Conservation (phyloP, 352 stramenopile genomes). For the Globisporangium yorkense region DNA sequence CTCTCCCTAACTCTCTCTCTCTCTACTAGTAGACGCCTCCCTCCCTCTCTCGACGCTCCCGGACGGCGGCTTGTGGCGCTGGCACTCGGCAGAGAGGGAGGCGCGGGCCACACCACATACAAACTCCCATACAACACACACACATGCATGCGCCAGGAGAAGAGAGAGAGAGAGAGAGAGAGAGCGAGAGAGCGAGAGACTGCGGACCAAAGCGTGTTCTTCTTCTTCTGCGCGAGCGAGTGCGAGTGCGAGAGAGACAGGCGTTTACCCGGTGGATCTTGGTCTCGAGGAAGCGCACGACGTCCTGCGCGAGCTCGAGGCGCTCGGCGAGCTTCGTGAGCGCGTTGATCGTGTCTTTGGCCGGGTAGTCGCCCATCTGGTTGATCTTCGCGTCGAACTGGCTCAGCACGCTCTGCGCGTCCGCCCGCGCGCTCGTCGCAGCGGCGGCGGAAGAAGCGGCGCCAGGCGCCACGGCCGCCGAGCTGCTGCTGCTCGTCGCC, state of each 20-base stretch:
- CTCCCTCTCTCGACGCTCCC: conserved; percentile 1
- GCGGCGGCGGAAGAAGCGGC: neutral
- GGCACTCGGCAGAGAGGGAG: too few species aligned
- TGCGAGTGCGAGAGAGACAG: conserved; percentile 2
- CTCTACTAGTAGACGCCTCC: neutral
- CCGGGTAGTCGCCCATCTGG: conserved; percentile 80
- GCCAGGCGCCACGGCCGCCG: neutral
- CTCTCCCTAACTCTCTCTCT: neutral
- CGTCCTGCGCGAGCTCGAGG: conserved; percentile 64
- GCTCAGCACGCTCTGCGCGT: conserved; percentile 53
- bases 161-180: conserved; percentile 9
- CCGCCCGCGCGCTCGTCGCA: conserved; percentile 5
- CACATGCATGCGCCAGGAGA: neutral
- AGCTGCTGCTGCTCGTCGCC: conserved; percentile 26
- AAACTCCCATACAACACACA: neutral
- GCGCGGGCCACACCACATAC: neutral
- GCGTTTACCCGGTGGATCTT: conserved; percentile 70
- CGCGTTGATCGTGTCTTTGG: conserved; percentile 87
- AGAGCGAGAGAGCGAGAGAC: conserved; percentile 2
- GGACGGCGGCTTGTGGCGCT: too few species aligned
- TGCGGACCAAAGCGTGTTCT: neutral
- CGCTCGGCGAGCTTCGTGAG: conserved; percentile 84
- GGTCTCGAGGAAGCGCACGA: conserved; percentile 86
- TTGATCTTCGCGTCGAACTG: conserved; percentile 86
- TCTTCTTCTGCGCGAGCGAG: neutral